Percentiles rank a stretch among this genome's conserved stretches.
phyloP scores from a whole-genome alignment of 345 rosid genomes.

The Geranium brycei region DNA sequence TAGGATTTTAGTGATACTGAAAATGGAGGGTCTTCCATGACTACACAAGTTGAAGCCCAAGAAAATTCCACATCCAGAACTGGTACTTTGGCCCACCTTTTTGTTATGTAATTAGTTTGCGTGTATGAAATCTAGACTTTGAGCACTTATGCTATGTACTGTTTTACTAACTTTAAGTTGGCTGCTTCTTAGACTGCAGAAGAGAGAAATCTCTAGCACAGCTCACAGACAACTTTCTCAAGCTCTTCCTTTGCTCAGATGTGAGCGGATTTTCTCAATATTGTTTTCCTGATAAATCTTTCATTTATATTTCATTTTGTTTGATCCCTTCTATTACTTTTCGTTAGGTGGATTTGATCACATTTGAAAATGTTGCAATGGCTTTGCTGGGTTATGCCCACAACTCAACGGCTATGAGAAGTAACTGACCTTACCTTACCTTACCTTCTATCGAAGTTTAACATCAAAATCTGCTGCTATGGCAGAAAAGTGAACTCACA shows the following conservation, averaged over 20 bases:
- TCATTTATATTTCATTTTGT: background rate
- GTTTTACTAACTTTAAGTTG: background rate
- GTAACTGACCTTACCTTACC: constrained; percentile 20
- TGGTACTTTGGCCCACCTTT: constrained; percentile 24
- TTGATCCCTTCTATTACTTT: constrained; percentile 4
- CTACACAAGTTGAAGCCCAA: constrained; percentile 28
- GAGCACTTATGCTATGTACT: background rate
- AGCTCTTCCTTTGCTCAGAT: constrained; percentile 70
- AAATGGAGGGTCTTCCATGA: constrained; percentile 20
- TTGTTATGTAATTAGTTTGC: background rate
- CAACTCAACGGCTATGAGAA: constrained; percentile 48
- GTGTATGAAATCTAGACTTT: no score
- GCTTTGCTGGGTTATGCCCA: constrained; percentile 44
- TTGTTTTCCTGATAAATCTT: background rate
- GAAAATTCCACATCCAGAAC: constrained; percentile 33
- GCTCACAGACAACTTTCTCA: constrained; percentile 63
- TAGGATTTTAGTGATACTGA: constrained; percentile 33
- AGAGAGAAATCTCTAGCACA: constrained; percentile 58
- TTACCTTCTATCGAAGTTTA: background rate
- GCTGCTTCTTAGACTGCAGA: constrained; percentile 28
- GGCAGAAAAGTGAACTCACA: background rate
- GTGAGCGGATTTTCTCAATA: constrained; percentile 29
- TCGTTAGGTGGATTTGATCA: constrained; percentile 41
- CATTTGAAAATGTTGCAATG: constrained; percentile 55
- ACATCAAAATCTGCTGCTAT: background rate